Conservation (phyloP, 306 rosid species). For the Hippophae gyantsensis region DNA sequence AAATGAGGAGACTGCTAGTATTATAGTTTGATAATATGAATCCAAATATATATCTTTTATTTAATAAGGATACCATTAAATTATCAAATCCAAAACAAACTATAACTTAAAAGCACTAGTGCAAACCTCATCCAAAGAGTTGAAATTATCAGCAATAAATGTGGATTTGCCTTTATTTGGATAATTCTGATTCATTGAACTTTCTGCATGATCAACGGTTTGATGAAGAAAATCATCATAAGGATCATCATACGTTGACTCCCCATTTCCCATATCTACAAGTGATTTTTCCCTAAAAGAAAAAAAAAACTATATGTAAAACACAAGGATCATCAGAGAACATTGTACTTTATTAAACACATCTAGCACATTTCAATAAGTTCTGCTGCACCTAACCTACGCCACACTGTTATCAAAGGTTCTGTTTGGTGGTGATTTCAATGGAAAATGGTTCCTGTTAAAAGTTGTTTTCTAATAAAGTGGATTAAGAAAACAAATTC, state of each 20-base stretch:
- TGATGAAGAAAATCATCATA: slow-evolving; percentile 17
- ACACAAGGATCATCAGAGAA: not conserved
- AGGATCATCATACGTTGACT: slow-evolving; percentile 38
- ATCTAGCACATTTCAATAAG: no score
- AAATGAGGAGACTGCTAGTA: no score
- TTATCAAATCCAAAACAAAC: slow-evolving; percentile 3
- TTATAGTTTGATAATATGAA: no score
- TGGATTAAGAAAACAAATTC: no score
- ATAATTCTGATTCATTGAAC: slow-evolving; percentile 22
- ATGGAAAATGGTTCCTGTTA: no score
- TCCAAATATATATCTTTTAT: no score
- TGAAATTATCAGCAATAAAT: slow-evolving; percentile 59
- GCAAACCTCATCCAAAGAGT: slow-evolving; percentile 78
- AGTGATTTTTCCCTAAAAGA: slow-evolving; percentile 21
- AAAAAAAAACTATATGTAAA: not conserved
- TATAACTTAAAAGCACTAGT: slow-evolving; percentile 5
- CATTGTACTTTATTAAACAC: no score
- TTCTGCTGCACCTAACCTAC: no score
- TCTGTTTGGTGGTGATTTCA: not conserved
- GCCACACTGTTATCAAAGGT: no score
- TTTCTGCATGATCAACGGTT: slow-evolving; percentile 26
- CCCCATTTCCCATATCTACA: slow-evolving; percentile 57
- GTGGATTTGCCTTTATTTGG: slow-evolving; percentile 24
- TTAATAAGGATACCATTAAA: not conserved
- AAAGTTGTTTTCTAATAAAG: no score